Percentiles rank a stretch among this genome's conserved stretches.
Conservation (phyloP, 768 basidiomycete genomes). For the Antrodiella citrinella region DNA sequence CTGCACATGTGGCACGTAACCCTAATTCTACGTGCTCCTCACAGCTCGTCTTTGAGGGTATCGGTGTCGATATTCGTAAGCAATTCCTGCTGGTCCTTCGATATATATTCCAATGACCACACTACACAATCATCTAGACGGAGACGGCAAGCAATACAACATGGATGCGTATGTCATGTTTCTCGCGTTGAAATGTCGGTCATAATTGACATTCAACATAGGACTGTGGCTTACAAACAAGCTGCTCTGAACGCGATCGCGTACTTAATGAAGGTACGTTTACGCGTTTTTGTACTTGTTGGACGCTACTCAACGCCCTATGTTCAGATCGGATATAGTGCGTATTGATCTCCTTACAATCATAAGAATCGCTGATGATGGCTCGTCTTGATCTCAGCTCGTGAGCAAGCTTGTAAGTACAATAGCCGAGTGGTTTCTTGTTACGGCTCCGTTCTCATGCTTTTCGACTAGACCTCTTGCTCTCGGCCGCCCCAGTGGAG, state of each 20-base stretch:
- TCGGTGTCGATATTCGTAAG: slow-evolving; percentile 64
- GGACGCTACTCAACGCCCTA: not conserved
- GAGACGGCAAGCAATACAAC: slow-evolving; percentile 66
- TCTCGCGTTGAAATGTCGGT: not conserved
- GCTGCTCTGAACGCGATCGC: slow-evolving; percentile 70
- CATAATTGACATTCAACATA: slow-evolving; percentile 15
- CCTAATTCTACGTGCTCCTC: not conserved
- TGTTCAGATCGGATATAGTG: slow-evolving; percentile 61
- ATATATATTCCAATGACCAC: not conserved
- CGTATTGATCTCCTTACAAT: slow-evolving; percentile 21
- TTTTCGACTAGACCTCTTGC: slow-evolving; percentile 62
- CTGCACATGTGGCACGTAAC: not conserved
- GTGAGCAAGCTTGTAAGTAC: slow-evolving; percentile 63
- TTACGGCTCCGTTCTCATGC: not conserved
- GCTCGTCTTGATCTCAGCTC: slow-evolving; percentile 33
- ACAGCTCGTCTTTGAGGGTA: slow-evolving; percentile 66
- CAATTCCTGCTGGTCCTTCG: slow-evolving; percentile 6
- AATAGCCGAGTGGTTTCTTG: not conserved
- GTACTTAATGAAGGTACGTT: slow-evolving; percentile 56
- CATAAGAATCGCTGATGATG: no score
- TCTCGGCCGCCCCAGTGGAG: slow-evolving; percentile 65
- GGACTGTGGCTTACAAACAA: slow-evolving; percentile 73
- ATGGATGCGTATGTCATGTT: slow-evolving; percentile 54
- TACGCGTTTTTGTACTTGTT: not conserved
- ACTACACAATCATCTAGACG: slow-evolving; percentile 32